Base-by-base conservation (phyloP, 2,329 filamentous ascomycete species). In the Trichophyton verrucosum region DNA sequence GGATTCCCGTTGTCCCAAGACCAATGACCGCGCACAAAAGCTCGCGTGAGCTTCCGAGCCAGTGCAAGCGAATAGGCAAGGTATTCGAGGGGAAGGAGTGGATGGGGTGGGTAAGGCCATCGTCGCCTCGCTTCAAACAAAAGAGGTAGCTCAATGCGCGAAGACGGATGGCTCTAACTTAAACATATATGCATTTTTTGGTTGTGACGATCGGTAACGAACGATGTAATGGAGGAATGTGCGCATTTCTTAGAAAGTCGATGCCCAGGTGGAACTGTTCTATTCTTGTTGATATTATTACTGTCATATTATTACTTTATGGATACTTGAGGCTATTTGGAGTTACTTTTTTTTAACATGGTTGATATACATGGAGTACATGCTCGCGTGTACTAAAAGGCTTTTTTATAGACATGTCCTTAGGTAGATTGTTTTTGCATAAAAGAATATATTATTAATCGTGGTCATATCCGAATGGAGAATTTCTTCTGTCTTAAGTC, bases 1-100 rank as follows among this genome's bases (percentile, higher is more conserved):
- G 62, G 13, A 33, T 60, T 22, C 17, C 62, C 13, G 60, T 63
- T 5, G 60, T 63, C 8, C 62, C 62, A n/a, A 33, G 30, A 30
- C 59, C 61, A 11, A 24, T 47, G 6, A 24, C 38, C n/a, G 11
- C 24, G n/a, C 40, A 17, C 0, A 22, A 59, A 22, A 38, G 33
- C 17, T 17, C 20, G 22, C 56, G 40, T 27, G 40, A 58, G 17
- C 56, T 8, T 9, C 51, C 15, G 51, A 55, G 27, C 20, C 40
- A 40, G n/a, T 42, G 55, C 22, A 57, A 44, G 17, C 55, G 33
- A 27, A 42, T 57, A 15, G 47, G 40, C 27, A 49, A 49, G 27
- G 57, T 59, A 22, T 59, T 59, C 11, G 27, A 59, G 17, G 42
- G 40, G 57, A 47, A 33, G 27, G 57, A 42, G 17, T 59, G 57